These are phyloP conservation scores for Kokia cookei DNA, from an alignment of 441 rosid genomes.

Conservation along the genomic window DNA sequence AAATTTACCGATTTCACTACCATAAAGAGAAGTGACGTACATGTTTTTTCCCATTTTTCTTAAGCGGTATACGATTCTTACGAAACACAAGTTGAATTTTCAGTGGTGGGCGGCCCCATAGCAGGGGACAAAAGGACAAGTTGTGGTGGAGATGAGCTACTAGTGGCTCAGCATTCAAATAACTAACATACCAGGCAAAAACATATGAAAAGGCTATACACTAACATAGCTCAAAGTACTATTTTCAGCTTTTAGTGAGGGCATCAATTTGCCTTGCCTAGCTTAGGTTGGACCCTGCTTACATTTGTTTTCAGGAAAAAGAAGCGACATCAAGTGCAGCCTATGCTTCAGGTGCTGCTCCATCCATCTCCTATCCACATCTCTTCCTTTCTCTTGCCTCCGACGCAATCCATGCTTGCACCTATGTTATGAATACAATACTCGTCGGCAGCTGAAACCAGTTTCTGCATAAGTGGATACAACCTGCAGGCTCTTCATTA, in stretches of 20 bases:
- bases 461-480: not conserved
- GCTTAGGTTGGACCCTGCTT: conserved; percentile 10
- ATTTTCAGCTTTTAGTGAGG: conserved; percentile 20
- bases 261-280: conserved; percentile 11
- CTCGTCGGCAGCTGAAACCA: not conserved
- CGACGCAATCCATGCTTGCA: not conserved
- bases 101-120: conserved; percentile 29
- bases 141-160: conserved; percentile 47
- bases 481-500: not conserved
- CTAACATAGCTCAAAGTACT: conserved; percentile 9
- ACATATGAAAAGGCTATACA: conserved; percentile 26
- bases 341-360: conserved; percentile 24
- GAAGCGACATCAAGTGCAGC: conserved; percentile 11
- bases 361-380: conserved; percentile 1
- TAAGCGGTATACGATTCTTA: conserved; percentile 7
- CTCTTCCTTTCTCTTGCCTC: not conserved
- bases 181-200: conserved; percentile 23
- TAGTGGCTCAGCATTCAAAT: conserved; percentile 38
- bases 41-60: not conserved
- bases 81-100: conserved; percentile 4
- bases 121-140: conserved; percentile 31
- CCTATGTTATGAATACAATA: not conserved
- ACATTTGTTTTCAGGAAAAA: conserved; percentile 15
- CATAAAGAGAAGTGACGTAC: not conserved
- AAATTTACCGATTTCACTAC: not conserved